Conservation (phyloP, 768 basidiomycete species). For the Russula sp. region DNA sequence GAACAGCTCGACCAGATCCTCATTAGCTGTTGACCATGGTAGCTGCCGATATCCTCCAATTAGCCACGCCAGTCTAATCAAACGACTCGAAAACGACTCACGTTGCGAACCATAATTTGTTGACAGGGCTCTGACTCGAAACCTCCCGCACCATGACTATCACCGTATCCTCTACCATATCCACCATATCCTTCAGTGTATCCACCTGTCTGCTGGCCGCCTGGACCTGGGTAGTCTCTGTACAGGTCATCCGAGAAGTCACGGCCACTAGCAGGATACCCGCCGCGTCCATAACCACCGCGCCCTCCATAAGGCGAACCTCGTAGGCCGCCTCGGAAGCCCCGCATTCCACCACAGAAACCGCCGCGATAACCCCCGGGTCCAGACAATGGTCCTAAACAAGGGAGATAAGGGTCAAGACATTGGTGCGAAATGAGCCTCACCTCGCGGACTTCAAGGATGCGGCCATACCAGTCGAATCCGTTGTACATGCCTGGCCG, state of each 20-base stretch:
- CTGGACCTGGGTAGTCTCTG: constrained; percentile 88
- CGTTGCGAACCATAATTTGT: constrained; percentile 98
- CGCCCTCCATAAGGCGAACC: constrained; percentile 44
- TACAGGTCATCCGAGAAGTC: constrained; percentile 87
- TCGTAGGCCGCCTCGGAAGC: constrained; percentile 41
- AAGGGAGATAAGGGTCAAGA: background rate
- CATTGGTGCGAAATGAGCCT: constrained; percentile 18
- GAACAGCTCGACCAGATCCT: constrained; percentile 95
- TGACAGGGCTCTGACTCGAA: constrained; percentile 75
- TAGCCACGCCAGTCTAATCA: background rate
- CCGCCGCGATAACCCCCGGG: constrained; percentile 51
- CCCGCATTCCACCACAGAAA: constrained; percentile 34
- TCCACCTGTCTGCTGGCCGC: constrained; percentile 54
- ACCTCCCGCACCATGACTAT: constrained; percentile 29
- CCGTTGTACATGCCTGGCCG: constrained; percentile 87
- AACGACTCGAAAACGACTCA: constrained; percentile 37
- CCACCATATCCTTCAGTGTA: constrained; percentile 31
- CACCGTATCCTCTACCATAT: constrained; percentile 26
- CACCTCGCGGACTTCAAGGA: constrained; percentile 93
- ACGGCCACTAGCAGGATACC: constrained; percentile 39
- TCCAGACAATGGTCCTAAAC: constrained; percentile 72
- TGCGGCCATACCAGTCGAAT: constrained; percentile 94
- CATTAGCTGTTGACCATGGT: constrained; percentile 98
- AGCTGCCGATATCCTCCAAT: constrained; percentile 41
- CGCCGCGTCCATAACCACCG: constrained; percentile 53